These are phyloP conservation scores for Helichrysum umbraculigerum DNA, from an alignment of 129 eudicot species.

Conservation along the genomic window DNA sequence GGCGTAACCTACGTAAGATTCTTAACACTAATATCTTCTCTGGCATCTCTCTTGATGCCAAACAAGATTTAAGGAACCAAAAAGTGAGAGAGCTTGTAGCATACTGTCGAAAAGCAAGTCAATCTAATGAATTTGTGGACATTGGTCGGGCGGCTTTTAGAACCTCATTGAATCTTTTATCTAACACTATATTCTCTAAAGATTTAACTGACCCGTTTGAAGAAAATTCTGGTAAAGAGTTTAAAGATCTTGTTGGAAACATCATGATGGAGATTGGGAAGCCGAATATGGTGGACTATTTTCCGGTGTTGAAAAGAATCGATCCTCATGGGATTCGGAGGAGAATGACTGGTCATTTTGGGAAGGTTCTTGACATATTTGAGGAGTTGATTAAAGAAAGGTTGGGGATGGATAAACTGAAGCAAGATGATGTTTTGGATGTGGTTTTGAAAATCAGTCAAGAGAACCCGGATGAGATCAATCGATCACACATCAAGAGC, in stretches of 20 bases:
- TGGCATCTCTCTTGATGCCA: conserved; percentile 21
- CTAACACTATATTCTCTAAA: conserved; percentile 42
- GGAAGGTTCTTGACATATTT: conserved; percentile 19
- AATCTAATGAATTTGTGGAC: conserved; percentile 29
- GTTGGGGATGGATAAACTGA: background rate
- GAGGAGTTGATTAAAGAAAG: conserved; percentile 23
- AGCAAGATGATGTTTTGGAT: conserved; percentile 26
- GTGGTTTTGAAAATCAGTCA: conserved; percentile 20
- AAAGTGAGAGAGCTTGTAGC: conserved; percentile 34
- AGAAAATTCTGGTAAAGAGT: conserved; percentile 34
- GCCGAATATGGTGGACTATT: conserved; percentile 36
- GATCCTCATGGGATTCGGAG: conserved; percentile 30
- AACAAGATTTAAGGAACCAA: conserved; percentile 25
- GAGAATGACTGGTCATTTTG: conserved; percentile 11
- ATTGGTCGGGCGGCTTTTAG: conserved; percentile 60
- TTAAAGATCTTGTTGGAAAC: conserved; percentile 25
- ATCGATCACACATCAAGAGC: conserved; percentile 16
- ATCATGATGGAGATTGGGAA: conserved; percentile 30
- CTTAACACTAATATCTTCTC: conserved; percentile 28
- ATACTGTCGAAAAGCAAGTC: conserved; percentile 22
- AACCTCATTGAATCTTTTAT: conserved; percentile 35
- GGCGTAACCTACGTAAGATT: conserved; percentile 29
- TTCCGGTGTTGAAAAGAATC: conserved; percentile 32
- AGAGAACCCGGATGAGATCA: conserved; percentile 23
- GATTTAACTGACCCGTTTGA: conserved; percentile 35